Evolutionary conservation across 768 basidiomycete species (phyloP), one percentile per base, ranked within the genome.

Genomic region (Podaxis sp.): DNA sequence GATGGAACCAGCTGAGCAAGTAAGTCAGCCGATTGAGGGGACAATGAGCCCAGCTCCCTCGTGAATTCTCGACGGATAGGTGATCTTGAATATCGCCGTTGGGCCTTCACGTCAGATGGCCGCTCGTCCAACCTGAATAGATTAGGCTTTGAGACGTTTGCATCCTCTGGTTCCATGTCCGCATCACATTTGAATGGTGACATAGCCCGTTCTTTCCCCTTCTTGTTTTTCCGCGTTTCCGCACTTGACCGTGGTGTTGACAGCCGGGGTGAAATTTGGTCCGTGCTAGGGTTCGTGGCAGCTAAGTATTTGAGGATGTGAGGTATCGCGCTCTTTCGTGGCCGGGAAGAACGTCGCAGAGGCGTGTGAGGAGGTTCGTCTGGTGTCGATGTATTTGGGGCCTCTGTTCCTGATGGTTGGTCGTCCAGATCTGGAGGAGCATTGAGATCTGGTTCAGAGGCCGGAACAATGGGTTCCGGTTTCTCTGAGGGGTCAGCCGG

Each of bases 11-110:
- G 62, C 11, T 62, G 63, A 16, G 65, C 58, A 37, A 73, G 60
- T 5, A 74, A 61, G 44, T 70, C 68, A 0, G 70, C 72, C 46
- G 89, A 88, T 13, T 77, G 74, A 1, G 87, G 86, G n/a, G 87
- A 88, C 40, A 88, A 70, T 18, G 85, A 85, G 14, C 79, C 77
- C 27, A 85, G 69, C 68, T 81, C 80, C 60, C 80, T 75, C 48
- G 47, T 62, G 21, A 63, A 56, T 21, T 48, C 52, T 25, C 47
- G 52, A 11, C 59, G 59, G 9, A 48, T 6, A 27, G 59, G 59
- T 25, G 59, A 55, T 37, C 44, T 54, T 25, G 59, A 61, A 38
- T 48, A 25, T 16, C 59, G 52, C 9, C 59, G 52, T 27, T 55
- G 59, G 38, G 13, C 23, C 21, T 55, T 61, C 21, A 47, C 44